Percentiles rank a stretch among this genome's conserved stretches.
These are phyloP conservation scores for Huntiella decipiens DNA, from an alignment of 2,329 filamentous ascomycete species.

Conservation along the genomic window DNA sequence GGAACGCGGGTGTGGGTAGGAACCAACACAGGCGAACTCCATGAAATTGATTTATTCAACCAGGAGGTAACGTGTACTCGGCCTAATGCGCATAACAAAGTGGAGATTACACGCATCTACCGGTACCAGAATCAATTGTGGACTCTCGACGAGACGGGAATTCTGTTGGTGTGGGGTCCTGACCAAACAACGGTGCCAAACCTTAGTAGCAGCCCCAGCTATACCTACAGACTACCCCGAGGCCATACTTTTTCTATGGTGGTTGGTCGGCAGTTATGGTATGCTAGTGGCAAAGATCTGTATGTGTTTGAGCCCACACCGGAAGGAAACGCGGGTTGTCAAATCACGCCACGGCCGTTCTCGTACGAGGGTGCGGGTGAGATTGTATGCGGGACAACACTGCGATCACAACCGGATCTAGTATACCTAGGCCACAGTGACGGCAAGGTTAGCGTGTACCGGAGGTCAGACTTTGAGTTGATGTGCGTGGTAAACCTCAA, in stretches of 20 bases:
- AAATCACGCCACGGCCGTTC: constrained; percentile 54
- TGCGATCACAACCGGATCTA: constrained; percentile 55
- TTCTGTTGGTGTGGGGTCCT: constrained; percentile 70
- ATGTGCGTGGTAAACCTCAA: constrained; percentile 70
- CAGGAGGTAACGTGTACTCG: constrained; percentile 53
- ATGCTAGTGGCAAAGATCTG: constrained; percentile 72
- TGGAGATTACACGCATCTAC: constrained; percentile 68
- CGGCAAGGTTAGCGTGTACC: constrained; percentile 90
- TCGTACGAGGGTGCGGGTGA: constrained; percentile 59
- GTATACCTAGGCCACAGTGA: constrained; percentile 86
- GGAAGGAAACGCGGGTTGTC: constrained; percentile 50
- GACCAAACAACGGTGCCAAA: constrained; percentile 54
- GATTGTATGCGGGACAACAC: constrained; percentile 62
- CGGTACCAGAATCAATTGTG: constrained; percentile 79
- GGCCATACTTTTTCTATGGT: constrained; percentile 80
- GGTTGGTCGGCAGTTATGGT: constrained; percentile 70
- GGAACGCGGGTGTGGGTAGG: constrained; percentile 75
- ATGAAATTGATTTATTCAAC: constrained; percentile 67
- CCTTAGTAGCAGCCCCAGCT: constrained; percentile 48
- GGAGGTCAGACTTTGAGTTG: constrained; percentile 54
- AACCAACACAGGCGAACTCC: constrained; percentile 69
- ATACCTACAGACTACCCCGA: constrained; percentile 58
- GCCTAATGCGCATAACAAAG: constrained; percentile 52
- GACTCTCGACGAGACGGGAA: constrained; percentile 81
- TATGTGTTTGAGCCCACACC: constrained; percentile 60